Percentiles rank a stretch among this genome's conserved stretches.
Evolutionary conservation across 768 basidiomycete genomes (phyloP).

Genomic region (Suillus spraguei): DNA sequence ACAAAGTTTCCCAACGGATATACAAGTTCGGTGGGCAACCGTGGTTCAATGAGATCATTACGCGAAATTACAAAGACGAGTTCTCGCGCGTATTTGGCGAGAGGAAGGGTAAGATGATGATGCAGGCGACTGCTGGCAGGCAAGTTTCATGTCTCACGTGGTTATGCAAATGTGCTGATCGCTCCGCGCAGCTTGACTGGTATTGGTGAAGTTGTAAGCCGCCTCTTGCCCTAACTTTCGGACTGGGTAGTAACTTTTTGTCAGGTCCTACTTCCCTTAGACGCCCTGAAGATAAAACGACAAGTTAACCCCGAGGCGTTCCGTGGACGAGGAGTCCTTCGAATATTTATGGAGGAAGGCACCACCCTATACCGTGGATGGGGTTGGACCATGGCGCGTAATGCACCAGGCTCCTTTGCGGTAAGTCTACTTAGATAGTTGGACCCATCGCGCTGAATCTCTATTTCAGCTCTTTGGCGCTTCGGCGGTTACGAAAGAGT

Average conservation of each 20-base stretch:
- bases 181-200: slow-evolving; percentile 52
- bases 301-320: slow-evolving; percentile 99
- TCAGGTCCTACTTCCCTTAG: slow-evolving; percentile 90
- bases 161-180: background rate
- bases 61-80: slow-evolving; percentile 73
- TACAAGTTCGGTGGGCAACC: slow-evolving; percentile 99
- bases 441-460: background rate
- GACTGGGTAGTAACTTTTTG: background rate
- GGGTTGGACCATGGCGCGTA: slow-evolving; percentile 99
- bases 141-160: slow-evolving; percentile 33
- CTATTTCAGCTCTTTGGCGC: slow-evolving; percentile 91
- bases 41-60: slow-evolving; percentile 93
- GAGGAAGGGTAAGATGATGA: slow-evolving; percentile 93
- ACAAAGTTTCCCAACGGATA: slow-evolving; percentile 91
- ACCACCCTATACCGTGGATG: slow-evolving; percentile 93
- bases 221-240: background rate
- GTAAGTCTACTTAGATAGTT: slow-evolving; percentile 46
- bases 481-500: slow-evolving; percentile 93
- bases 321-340: slow-evolving; percentile 88
- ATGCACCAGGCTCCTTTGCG: slow-evolving; percentile 94
- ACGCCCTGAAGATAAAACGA: slow-evolving; percentile 97
- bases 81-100: slow-evolving; percentile 90
- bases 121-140: slow-evolving; percentile 95
- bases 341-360: slow-evolving; percentile 92
- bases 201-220: slow-evolving; percentile 93